Percentiles rank a stretch among this genome's conserved stretches.
Conservation (phyloP, 768 basidiomycete genomes). For the Russula sp. region DNA sequence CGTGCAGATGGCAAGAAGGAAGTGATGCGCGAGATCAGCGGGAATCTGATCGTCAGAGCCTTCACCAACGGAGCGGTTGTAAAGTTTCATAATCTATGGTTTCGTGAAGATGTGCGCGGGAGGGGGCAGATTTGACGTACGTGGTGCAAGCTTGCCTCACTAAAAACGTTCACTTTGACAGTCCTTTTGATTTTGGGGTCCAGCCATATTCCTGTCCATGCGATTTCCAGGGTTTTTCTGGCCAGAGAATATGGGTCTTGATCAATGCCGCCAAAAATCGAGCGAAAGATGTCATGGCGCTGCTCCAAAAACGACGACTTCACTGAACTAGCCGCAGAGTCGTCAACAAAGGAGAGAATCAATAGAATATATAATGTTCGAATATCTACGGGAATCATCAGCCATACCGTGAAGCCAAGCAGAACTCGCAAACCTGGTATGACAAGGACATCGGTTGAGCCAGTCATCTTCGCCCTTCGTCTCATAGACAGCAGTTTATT, state of each 20-base stretch:
- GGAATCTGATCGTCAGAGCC: constrained; percentile 48
- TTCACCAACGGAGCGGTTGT: constrained; percentile 51
- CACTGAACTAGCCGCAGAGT: constrained; percentile 38
- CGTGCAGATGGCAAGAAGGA: constrained; percentile 76
- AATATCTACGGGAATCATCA: constrained; percentile 48
- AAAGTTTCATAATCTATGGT: constrained; percentile 61
- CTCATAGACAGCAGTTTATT: constrained; percentile 66
- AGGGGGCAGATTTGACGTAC: constrained; percentile 32
- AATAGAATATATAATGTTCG: constrained; percentile 69
- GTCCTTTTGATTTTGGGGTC: constrained; percentile 68
- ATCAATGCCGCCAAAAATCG: constrained; percentile 63
- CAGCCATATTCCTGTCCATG: constrained; percentile 71
- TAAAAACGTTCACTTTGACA: constrained; percentile 64
- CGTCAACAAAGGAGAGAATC: constrained; percentile 62
- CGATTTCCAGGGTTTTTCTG: constrained; percentile 59
- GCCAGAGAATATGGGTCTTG: constrained; percentile 60
- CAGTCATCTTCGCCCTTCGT: constrained; percentile 44
- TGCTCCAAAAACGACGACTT: constrained; percentile 67
- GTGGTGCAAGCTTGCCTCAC: constrained; percentile 54
- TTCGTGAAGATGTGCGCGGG: not conserved
- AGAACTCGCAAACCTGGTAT: constrained; percentile 48
- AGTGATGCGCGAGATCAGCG: constrained; percentile 80
- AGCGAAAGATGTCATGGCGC: constrained; percentile 53
- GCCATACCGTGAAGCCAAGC: not conserved
- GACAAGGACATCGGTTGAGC: constrained; percentile 34